These are phyloP conservation scores for Syncephalastrum sp. DNA, from an alignment of 371 early-diverging fungal species.

Conservation along the genomic window DNA sequence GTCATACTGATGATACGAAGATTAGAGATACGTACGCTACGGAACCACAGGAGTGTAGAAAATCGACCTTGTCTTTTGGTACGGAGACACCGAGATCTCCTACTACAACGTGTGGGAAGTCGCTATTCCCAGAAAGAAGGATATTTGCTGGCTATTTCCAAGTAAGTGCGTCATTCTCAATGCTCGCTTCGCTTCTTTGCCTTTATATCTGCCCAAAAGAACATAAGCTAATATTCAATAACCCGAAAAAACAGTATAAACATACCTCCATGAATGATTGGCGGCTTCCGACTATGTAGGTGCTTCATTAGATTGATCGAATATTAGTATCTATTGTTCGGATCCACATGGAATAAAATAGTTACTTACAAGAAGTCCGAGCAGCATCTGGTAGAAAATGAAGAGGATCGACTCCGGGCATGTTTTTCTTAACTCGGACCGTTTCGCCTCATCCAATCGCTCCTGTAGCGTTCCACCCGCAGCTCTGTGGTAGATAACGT, in stretches of 20 bases:
- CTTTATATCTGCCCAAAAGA: constrained; percentile 6
- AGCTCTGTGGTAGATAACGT: constrained; percentile 2
- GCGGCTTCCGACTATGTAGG: not conserved
- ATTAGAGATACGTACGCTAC: not conserved
- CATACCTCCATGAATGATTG: constrained; percentile 7
- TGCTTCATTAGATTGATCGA: not conserved
- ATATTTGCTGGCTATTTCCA: constrained; percentile 12
- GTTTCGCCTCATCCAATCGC: not conserved
- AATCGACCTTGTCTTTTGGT: not conserved
- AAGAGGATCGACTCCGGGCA: not conserved
- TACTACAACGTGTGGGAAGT: constrained; percentile 1
- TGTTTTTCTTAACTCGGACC: not conserved
- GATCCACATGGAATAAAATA: too few relatives aligned
- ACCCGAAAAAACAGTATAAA: not conserved
- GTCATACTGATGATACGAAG: not conserved
- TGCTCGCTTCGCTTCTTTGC: constrained; percentile 3
- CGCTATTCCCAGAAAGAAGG: not conserved
- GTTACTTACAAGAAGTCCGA: constrained; percentile 6
- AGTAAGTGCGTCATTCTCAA: not conserved
- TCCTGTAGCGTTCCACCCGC: not conserved
- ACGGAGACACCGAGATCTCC: constrained; percentile 9
- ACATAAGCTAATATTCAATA: not conserved
- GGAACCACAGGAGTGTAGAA: not conserved
- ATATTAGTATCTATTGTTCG: too few relatives aligned
- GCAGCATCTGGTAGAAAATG: constrained; percentile 7